phyloP scores from a whole-genome alignment of 1,284 basidiomycete species.

The Vanrija sp. region DNA sequence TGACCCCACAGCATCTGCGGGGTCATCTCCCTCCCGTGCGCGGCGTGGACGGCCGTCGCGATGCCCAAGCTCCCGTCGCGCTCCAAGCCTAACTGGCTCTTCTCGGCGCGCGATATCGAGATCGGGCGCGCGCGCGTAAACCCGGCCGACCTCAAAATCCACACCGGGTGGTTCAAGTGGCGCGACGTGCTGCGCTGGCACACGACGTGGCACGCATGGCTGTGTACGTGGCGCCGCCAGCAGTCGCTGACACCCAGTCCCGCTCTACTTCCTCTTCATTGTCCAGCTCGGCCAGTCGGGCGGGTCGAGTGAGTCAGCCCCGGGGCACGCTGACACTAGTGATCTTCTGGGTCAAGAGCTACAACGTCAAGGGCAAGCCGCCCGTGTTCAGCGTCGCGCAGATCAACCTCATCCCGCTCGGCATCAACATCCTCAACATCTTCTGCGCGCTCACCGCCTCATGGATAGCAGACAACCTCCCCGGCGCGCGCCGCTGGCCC shows the following conservation, averaged over 20 bases:
- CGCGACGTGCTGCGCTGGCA: conserved; percentile 29
- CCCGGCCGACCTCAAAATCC: conserved; percentile 25
- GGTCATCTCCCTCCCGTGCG: conserved; percentile 25
- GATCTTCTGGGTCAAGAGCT: conserved; percentile 33
- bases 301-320: conserved; percentile 12
- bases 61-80: conserved; percentile 29
- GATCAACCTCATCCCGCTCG: conserved; percentile 30
- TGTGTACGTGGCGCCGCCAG: conserved; percentile 17
- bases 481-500: conserved; percentile 23
- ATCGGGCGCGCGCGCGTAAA: conserved; percentile 22
- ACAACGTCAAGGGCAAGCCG: conserved; percentile 17
- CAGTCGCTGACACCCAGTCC: conserved; percentile 15
- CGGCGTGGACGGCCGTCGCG: conserved; percentile 27
- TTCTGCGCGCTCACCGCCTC: conserved; percentile 19
- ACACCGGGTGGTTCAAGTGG: conserved; percentile 32
- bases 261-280: conserved; percentile 20
- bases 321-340: conserved; percentile 11
- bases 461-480: conserved; percentile 26
- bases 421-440: conserved; percentile 27
- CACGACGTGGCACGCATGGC: conserved; percentile 28
- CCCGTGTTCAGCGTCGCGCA: conserved; percentile 20
- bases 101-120: conserved; percentile 23
- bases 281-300: conserved; percentile 26
- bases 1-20: no score
- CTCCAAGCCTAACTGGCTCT: conserved; percentile 29